These are phyloP conservation scores for Trypanosoma congolense DNA, from an alignment of 208 protist species.

Conservation along the genomic window DNA sequence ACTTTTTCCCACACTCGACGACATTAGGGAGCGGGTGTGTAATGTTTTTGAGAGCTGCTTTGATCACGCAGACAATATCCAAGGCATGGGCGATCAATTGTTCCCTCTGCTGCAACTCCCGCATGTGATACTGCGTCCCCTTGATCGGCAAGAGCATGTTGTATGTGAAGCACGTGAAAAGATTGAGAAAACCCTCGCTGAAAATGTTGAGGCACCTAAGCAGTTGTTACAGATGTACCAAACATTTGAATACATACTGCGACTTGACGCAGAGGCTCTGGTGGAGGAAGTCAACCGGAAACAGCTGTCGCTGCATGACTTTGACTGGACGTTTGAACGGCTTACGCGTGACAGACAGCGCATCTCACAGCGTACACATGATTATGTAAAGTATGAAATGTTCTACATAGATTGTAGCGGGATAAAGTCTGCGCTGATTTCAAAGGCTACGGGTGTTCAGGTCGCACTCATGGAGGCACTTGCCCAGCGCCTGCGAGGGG, in stretches of 20 bases:
- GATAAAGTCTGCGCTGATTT: slow-evolving; percentile 69
- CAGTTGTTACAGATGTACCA: slow-evolving; percentile 89
- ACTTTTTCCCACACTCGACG: slow-evolving; percentile 69
- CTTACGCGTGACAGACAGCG: slow-evolving; percentile 75
- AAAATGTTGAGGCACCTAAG: slow-evolving; percentile 73
- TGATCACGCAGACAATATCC: slow-evolving; percentile 57
- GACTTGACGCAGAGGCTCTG: slow-evolving; percentile 40
- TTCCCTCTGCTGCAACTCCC: slow-evolving; percentile 84
- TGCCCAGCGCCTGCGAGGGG: slow-evolving; percentile 44
- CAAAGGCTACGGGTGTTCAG: slow-evolving; percentile 53
- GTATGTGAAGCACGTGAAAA: slow-evolving; percentile 47
- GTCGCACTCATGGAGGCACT: slow-evolving; percentile 69
- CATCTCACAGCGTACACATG: slow-evolving; percentile 74
- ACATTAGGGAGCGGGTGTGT: slow-evolving; percentile 49
- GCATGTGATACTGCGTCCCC: slow-evolving; percentile 38
- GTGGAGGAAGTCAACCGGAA: slow-evolving; percentile 36
- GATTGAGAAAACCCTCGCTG: slow-evolving; percentile 52
- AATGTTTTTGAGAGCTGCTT: slow-evolving; percentile 79
- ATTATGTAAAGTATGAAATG: slow-evolving; percentile 87
- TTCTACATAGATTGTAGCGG: slow-evolving; percentile 85
- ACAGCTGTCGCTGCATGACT: slow-evolving; percentile 73
- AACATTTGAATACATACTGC: slow-evolving; percentile 85
- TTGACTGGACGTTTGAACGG: slow-evolving; percentile 82
- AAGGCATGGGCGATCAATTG: slow-evolving; percentile 87
- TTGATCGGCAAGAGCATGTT: slow-evolving; percentile 45